These are phyloP conservation scores for Penicillium sp. DNA, from an alignment of 2,329 filamentous ascomycete genomes.

Conservation along the genomic window DNA sequence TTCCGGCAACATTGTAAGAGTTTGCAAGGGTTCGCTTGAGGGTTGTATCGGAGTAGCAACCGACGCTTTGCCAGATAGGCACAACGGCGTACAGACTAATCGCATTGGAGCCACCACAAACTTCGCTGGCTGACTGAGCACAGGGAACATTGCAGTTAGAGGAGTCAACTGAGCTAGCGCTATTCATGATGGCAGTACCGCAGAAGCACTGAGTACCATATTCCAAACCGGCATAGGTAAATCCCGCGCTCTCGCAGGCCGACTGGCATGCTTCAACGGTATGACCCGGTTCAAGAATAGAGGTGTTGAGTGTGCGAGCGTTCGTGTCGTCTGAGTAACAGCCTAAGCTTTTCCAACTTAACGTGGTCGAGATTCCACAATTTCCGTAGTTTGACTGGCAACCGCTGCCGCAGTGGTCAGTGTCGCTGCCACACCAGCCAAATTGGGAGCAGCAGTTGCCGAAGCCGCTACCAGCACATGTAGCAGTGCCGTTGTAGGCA, in stretches of 20 bases:
- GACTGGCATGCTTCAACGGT: conserved; percentile 17
- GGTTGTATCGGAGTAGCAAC: conserved; percentile 28
- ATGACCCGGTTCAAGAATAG: conserved; percentile 1
- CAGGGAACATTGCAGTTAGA: conserved; percentile 45
- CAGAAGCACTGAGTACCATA: conserved; percentile 21
- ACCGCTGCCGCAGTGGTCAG: conserved; percentile 23
- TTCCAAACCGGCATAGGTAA: conserved; percentile 15
- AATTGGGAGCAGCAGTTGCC: conserved; percentile 20
- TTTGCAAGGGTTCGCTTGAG: conserved; percentile 22
- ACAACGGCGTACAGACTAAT: conserved; percentile 21
- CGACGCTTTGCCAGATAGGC: conserved; percentile 25
- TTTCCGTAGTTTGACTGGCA: conserved; percentile 23
- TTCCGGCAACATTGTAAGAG: conserved; percentile 23
- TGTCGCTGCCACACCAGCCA: conserved; percentile 19
- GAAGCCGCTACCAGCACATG: conserved; percentile 13
- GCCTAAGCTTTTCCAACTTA: conserved; percentile 15
- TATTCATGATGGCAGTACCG: conserved; percentile 19
- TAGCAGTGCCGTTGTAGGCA: conserved; percentile 15
- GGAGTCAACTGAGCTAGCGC: conserved; percentile 16
- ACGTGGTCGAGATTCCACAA: conserved; percentile 15
- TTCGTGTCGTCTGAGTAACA: conserved; percentile 19
- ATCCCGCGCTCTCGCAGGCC: conserved; percentile 7
- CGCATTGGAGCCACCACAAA: conserved; percentile 37
- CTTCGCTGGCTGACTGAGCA: conserved; percentile 20
- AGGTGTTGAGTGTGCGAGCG: conserved; percentile 15